Evolutionary conservation across 108 stramenopile species (phyloP).

Genomic region (Pseudonitzschia delicatissima): DNA sequence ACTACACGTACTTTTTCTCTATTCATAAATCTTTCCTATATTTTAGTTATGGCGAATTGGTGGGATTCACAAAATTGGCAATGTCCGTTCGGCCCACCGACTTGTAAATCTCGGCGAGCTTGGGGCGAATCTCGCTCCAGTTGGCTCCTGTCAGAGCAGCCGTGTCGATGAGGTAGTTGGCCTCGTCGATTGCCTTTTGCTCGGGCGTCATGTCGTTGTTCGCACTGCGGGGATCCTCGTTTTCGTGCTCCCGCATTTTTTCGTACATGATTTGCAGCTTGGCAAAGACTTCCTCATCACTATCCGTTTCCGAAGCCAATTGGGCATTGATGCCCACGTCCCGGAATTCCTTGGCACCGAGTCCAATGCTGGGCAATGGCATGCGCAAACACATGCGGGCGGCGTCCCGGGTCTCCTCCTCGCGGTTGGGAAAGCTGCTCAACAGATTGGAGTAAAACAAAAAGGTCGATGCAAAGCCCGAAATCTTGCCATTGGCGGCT

Average conservation of each 20-base stretch:
- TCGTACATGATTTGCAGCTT: conserved; percentile 71
- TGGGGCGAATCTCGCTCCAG: conserved; percentile 52
- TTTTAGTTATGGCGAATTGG: no score
- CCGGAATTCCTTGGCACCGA: conserved; percentile 44
- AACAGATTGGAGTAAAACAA: conserved; percentile 69
- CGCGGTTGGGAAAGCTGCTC: conserved; percentile 45
- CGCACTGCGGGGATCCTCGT: conserved; percentile 36
- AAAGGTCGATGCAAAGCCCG: conserved; percentile 77
- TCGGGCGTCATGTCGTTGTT: conserved; percentile 52
- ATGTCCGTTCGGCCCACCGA: conserved; percentile 59
- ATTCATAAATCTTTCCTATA: no score
- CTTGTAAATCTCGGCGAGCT: conserved; percentile 61
- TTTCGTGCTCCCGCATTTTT: conserved; percentile 66
- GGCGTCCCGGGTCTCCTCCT: conserved; percentile 74
- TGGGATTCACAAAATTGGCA: conserved; percentile 60
- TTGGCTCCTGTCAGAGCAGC: conserved; percentile 53
- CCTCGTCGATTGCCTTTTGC: conserved; percentile 67
- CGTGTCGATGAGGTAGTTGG: conserved; percentile 67
- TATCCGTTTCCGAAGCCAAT: conserved; percentile 41
- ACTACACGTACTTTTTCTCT: no score
- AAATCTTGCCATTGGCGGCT: conserved; percentile 68
- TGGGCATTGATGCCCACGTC: conserved; percentile 59
- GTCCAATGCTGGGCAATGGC: conserved; percentile 72
- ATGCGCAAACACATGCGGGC: conserved; percentile 74
- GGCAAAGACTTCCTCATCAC: conserved; percentile 48